Evolutionary conservation across 2,329 filamentous ascomycete species (phyloP), one percentile per base, ranked within the genome.

Genomic region (Bipolaris gigantea): DNA sequence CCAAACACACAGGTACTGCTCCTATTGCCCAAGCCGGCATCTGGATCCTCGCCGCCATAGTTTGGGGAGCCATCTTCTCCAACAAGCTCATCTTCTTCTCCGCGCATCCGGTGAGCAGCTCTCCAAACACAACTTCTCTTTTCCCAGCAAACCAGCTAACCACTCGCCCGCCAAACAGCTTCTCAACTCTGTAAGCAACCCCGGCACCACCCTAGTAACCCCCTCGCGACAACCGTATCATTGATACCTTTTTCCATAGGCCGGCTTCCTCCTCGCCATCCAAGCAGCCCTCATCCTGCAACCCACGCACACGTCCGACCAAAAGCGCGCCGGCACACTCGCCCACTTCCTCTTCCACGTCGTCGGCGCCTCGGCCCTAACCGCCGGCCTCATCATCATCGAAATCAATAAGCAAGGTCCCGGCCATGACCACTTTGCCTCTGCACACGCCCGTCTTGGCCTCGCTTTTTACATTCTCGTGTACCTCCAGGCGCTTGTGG

Each of bases 211-310:
- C 41, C 15, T 56, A 46, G 41, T 43, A 39, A 50, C 23, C 48
- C 53, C 40, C 16, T 53, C 62, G 6, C 43, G 45, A 33, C 49
- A 60, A 55, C 56, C 55, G 47, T 60, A 56, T 53, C 57, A 60
- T 60, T 60, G 52, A 57, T 53, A 55, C 50, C 47, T 32, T 25
- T 21, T 42, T 13, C 33, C 30, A 10, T 57, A 77, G 74, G 76
- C 88, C 53, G 92, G 86, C 44, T 74, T 96, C 54, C 80, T 96
- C 58, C 80, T 90, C 53, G 80, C 94, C 65, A 83, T 89, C 16
- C 88, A 97, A 79, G 88, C 88, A 50, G 85, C 92, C 61, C 85
- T 97, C 48, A 79, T 94, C 63, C 83, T 97, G 33, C 94, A 99
- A 74, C 94, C 93, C 1, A 96, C 93, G 0, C 84, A 89, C 65